Percentiles rank a stretch among this genome's conserved stretches.
phyloP scores from a whole-genome alignment of 2,329 filamentous ascomycete species.

The Dothistroma septosporum region DNA sequence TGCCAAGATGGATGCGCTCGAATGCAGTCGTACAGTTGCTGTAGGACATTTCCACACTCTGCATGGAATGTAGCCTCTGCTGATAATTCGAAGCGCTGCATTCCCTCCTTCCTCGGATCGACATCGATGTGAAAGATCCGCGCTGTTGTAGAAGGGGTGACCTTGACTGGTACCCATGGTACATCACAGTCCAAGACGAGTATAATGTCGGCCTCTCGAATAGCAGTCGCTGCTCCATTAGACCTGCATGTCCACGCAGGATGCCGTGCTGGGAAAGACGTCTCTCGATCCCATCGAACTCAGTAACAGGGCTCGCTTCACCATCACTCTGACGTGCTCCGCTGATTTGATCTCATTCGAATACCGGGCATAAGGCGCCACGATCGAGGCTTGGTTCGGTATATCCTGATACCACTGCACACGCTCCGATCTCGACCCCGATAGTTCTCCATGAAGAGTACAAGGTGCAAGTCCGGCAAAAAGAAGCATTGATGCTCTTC shows the following conservation, averaged over 20 bases:
- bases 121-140: conserved; percentile 60
- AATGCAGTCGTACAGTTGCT: conserved; percentile 52
- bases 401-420: conserved; percentile 80
- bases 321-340: conserved; percentile 77
- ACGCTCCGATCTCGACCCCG: conserved; percentile 68
- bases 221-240: conserved; percentile 65
- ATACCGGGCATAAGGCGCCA: conserved; percentile 77
- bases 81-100: conserved; percentile 51
- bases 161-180: conserved; percentile 76
- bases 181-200: conserved; percentile 81
- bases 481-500: conserved; percentile 66
- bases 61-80: conserved; percentile 47
- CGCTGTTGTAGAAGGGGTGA: conserved; percentile 50
- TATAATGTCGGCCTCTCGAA: conserved; percentile 72
- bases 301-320: conserved; percentile 74
- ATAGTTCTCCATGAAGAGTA: conserved; percentile 61
- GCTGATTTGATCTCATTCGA: conserved; percentile 72
- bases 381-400: conserved; percentile 69
- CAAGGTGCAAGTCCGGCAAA: conserved; percentile 72
- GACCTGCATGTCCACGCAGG: conserved; percentile 54
- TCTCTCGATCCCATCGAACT: conserved; percentile 70
- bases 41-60: conserved; percentile 51
- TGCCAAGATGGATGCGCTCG: not conserved
- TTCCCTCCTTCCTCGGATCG: conserved; percentile 58
- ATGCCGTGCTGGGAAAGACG: conserved; percentile 69